Conservation (phyloP, 768 basidiomycete genomes). For the Rhodotorula taiwanensis region DNA sequence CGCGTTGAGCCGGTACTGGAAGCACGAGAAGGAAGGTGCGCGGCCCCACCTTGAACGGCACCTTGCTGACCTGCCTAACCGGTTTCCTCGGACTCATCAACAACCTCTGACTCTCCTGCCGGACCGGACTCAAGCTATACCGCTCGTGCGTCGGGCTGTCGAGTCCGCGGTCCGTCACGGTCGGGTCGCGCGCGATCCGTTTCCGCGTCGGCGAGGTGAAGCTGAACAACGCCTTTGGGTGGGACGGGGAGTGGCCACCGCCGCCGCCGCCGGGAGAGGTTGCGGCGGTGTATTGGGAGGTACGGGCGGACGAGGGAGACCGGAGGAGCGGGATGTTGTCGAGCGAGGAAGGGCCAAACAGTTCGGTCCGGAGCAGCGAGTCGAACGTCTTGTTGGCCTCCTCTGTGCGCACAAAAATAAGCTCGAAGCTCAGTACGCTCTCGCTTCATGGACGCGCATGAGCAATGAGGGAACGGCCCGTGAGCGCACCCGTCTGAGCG, state of each 20-base stretch:
- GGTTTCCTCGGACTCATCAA: constrained; percentile 77
- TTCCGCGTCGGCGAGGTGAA: constrained; percentile 36
- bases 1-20: no score
- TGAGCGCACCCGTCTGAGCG: constrained; percentile 58
- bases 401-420: constrained; percentile 39
- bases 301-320: constrained; percentile 20
- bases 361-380: constrained; percentile 47
- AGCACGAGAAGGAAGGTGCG: no score
- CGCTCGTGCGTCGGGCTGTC: constrained; percentile 80
- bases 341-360: constrained; percentile 45
- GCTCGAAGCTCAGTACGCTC: background rate
- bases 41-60: constrained; percentile 85
- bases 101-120: constrained; percentile 69
- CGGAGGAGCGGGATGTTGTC: constrained; percentile 33
- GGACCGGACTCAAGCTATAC: constrained; percentile 84
- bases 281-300: constrained; percentile 34
- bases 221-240: constrained; percentile 37
- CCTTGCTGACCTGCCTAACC: constrained; percentile 78
- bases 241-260: constrained; percentile 36
- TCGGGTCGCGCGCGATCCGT: constrained; percentile 14
- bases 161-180: constrained; percentile 46
- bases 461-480: constrained; percentile 23
- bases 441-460: background rate
- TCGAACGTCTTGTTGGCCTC: constrained; percentile 50
- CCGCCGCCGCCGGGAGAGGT: constrained; percentile 42